Evolutionary conservation across 2,329 filamentous ascomycete species (phyloP).

Genomic region (Calonectria pteridis): DNA sequence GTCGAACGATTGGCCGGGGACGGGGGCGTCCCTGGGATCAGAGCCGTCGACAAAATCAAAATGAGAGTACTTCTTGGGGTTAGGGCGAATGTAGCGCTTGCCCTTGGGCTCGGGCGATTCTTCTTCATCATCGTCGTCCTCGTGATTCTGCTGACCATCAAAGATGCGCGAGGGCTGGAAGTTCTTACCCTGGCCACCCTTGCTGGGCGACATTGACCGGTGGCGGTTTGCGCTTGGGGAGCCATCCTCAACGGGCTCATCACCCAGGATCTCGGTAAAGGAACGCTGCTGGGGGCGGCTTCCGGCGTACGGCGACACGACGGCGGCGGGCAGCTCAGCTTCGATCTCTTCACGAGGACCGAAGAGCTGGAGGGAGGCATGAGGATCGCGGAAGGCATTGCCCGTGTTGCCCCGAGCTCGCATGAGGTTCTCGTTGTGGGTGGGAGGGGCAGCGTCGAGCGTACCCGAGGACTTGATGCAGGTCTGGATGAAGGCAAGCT

Average conservation of each 20-base stretch:
- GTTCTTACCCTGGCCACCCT: constrained; percentile 69
- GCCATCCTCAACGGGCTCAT: constrained; percentile 55
- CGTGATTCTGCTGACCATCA: constrained; percentile 57
- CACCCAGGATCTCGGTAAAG: constrained; percentile 78
- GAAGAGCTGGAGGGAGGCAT: constrained; percentile 82
- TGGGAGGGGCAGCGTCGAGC: constrained; percentile 46
- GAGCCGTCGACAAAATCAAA: constrained; percentile 83
- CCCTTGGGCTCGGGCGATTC: constrained; percentile 57
- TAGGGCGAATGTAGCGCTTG: constrained; percentile 69
- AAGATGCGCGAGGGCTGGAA: constrained; percentile 74
- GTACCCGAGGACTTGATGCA: constrained; percentile 66
- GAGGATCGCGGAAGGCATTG: constrained; percentile 71
- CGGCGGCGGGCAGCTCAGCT: constrained; percentile 57
- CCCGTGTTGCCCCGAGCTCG: constrained; percentile 66
- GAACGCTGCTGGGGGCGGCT: constrained; percentile 74
- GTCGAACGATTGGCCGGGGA: constrained; percentile 55
- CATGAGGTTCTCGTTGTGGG: constrained; percentile 52
- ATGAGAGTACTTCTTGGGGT: constrained; percentile 86
- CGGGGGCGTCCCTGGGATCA: constrained; percentile 62
- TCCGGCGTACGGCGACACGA: constrained; percentile 73
- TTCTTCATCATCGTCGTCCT: constrained; percentile 55
- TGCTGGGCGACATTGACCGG: constrained; percentile 65
- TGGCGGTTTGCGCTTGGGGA: constrained; percentile 61
- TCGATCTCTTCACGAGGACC: constrained; percentile 74
- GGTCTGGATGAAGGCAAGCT: constrained; percentile 79